Percentiles rank a stretch among this genome's conserved stretches.
phyloP scores from a whole-genome alignment of 1,284 basidiomycete genomes.

The Fomitopsis pinicola region DNA sequence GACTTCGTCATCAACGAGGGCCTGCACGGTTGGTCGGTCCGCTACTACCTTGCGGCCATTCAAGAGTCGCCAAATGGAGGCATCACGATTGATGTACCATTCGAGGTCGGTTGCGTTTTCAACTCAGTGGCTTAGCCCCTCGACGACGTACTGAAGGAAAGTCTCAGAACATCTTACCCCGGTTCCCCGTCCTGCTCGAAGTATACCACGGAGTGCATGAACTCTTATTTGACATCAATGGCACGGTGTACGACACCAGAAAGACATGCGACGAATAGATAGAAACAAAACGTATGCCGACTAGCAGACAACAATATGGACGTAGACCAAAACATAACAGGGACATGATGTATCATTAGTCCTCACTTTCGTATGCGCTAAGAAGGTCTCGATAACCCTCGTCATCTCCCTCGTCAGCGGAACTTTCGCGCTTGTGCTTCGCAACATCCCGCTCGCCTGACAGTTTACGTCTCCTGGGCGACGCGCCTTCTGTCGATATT shows the following conservation, averaged over 20 bases:
- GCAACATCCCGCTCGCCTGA: conserved; percentile 38
- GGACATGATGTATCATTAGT: conserved; percentile 13
- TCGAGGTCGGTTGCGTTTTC: conserved; percentile 37
- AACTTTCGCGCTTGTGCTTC: conserved; percentile 46
- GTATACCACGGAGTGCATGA: conserved; percentile 57
- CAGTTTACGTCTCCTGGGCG: conserved; percentile 25
- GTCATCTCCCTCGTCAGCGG: conserved; percentile 70
- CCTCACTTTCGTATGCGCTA: conserved; percentile 76
- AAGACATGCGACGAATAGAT: conserved; percentile 9
- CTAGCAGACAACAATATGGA: background rate
- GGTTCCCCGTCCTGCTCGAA: conserved; percentile 53
- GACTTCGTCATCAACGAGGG: conserved; percentile 75
- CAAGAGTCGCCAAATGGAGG: conserved; percentile 26
- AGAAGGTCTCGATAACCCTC: conserved; percentile 74
- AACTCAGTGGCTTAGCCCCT: background rate
- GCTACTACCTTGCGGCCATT: conserved; percentile 60
- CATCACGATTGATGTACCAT: conserved; percentile 43
- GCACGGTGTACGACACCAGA: background rate
- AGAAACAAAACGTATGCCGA: background rate
- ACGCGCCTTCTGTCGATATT: conserved; percentile 20
- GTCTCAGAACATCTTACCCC: conserved; percentile 57
- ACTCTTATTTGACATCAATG: conserved; percentile 8
- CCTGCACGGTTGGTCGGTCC: conserved; percentile 62
- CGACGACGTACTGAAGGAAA: background rate
- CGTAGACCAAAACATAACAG: background rate